Evolutionary conservation across 495 filamentous ascomycete genomes (phyloP), one percentile per base, ranked within the genome.

Genomic region (Neurospora sp.): DNA sequence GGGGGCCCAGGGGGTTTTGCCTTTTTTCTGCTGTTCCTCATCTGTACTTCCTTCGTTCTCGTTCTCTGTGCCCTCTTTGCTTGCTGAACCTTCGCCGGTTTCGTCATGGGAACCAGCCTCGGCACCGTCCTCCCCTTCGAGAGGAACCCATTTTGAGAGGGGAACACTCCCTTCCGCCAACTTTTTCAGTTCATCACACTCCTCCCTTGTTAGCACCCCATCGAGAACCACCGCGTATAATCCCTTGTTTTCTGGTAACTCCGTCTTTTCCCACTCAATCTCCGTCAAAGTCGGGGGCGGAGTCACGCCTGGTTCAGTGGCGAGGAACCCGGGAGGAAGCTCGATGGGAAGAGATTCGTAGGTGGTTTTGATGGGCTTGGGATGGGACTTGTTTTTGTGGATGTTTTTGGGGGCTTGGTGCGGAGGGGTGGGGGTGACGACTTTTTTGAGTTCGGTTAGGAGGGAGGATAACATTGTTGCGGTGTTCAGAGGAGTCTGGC

Each of bases 181-280:
- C 11, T 76, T 72, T 39, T 91, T 76, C 2, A 93, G 82, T 14
- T 84, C 79, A 0, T 83, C 79, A 83, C 91, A 92, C 83, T 93
- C 35, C 35, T 35, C 35, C 3, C 4, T 35, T 35, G 35, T 35
- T 35, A 35, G 35, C 4, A 35, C 35, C 35, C 92, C 83, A 83
- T 93, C 90, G 11, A 92, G 85, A 0, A 92, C 81, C 39, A 84
- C 86, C 18, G 91, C 91, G 74, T 89, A 89, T 41, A 81, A 75
- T 48, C 82, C 79, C 66, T 84, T 82, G 81, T 86, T 89, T 75
- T 89, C 86, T 4, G 86, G 86, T 10, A 93, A 76, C 1, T 72
- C 71, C 40, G 86, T 84, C 18, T 80, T 76, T n/a, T 77, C 42
- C 79, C 88, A 90, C 77, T 91, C 83, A 75, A 92, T 86, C 18